These are phyloP conservation scores for Clarkia xantiana DNA, from an alignment of 345 rosid species.

Conservation along the genomic window DNA sequence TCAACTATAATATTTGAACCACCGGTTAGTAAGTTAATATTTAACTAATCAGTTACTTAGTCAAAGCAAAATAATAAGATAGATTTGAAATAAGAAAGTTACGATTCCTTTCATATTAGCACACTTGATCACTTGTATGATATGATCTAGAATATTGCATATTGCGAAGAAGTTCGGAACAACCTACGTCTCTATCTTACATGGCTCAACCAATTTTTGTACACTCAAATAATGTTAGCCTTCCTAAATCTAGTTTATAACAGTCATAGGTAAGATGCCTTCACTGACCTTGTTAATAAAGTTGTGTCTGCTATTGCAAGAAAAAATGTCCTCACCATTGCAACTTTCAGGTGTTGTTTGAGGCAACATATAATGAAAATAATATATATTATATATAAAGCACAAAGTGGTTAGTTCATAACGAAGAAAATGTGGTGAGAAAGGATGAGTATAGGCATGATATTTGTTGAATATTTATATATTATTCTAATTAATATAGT, in stretches of 20 bases:
- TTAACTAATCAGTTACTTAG: too few relatives aligned
- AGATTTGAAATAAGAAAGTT: constrained; percentile 12
- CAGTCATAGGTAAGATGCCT: neutral
- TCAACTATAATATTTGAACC: too few relatives aligned
- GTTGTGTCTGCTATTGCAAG: constrained; percentile 83
- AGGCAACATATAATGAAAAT: neutral
- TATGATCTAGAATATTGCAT: constrained; percentile 39
- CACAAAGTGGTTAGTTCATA: too few relatives aligned
- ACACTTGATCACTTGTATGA: constrained; percentile 45
- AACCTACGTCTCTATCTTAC: constrained; percentile 59
- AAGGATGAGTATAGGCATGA: neutral
- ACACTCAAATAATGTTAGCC: constrained; percentile 4
- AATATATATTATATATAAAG: too few relatives aligned
- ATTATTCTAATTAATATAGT: too few relatives aligned
- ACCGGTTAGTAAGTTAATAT: too few relatives aligned
- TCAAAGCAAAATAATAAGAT: too few relatives aligned
- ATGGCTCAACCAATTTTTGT: constrained; percentile 65
- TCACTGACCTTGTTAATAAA: constrained; percentile 88
- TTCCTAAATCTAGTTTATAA: neutral
- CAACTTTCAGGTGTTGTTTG: constrained; percentile 79
- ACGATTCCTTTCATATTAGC: constrained; percentile 77
- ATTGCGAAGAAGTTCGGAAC: constrained; percentile 78
- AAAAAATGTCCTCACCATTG: constrained; percentile 58
- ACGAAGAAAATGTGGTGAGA: neutral
- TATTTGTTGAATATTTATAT: too few relatives aligned